A percentile compares a stretch with the other conserved stretches of the same genome.
Conservation (phyloP, 78 protist genomes). For the Dictyostelium citrinum region DNA sequence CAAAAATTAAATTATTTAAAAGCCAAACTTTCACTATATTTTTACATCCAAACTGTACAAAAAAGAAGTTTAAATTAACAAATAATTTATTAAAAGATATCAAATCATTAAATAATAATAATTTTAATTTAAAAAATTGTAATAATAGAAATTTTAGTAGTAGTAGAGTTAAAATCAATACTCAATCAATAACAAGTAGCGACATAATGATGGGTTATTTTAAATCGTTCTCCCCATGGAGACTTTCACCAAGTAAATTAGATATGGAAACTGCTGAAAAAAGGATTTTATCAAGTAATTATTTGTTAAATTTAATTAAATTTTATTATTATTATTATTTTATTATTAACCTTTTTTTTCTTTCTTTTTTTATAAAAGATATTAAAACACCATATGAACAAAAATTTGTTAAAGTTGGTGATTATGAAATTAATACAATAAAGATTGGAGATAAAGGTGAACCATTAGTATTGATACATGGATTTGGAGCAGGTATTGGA, state of each 20-base stretch:
- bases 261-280: slow-evolving; percentile 12
- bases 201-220: not conserved
- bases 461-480: slow-evolving; percentile 65
- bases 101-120: not conserved
- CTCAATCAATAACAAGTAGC: not conserved
- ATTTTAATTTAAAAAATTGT: not conserved
- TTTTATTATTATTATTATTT: not conserved
- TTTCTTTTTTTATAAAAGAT: not conserved
- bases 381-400: slow-evolving; percentile 35
- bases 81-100: no score
- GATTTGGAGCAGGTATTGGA: slow-evolving; percentile 63
- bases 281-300: not conserved
- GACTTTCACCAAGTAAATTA: not conserved
- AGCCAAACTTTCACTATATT: not conserved
- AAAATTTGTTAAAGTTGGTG: slow-evolving; percentile 33
- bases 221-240: not conserved
- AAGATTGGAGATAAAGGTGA: slow-evolving; percentile 57
- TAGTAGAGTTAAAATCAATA: not conserved
- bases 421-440: slow-evolving; percentile 27
- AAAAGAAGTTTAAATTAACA: no score
- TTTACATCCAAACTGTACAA: no score
- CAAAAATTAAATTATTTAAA: not conserved
- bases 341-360: not conserved
- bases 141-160: not conserved
- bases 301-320: not conserved